These are phyloP conservation scores for Chalara sp. DNA, from an alignment of 2,329 filamentous ascomycete species.

Conservation along the genomic window DNA sequence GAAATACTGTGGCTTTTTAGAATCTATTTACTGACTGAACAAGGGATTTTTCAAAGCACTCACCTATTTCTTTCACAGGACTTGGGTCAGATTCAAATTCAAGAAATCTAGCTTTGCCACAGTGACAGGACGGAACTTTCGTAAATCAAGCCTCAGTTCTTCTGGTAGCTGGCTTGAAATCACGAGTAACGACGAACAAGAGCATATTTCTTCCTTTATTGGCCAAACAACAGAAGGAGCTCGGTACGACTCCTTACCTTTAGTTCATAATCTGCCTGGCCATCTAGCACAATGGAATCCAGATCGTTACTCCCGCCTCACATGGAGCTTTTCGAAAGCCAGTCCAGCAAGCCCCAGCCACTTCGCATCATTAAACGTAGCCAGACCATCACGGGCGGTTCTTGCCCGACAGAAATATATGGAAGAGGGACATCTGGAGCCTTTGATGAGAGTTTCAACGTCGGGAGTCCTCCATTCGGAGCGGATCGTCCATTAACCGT, in stretches of 20 bases:
- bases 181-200: too few species aligned
- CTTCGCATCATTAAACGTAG: constrained; percentile 43
- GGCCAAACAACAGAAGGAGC: too few species aligned
- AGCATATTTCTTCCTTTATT: too few species aligned
- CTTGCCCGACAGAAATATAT: constrained; percentile 13
- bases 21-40: not conserved
- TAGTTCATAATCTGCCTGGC: too few species aligned
- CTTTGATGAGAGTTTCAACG: constrained; percentile 12
- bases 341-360: constrained; percentile 35
- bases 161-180: too few species aligned
- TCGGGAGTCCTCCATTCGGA: constrained; percentile 21
- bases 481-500: constrained; percentile 24
- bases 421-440: constrained; percentile 15
- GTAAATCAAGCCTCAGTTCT: too few species aligned
- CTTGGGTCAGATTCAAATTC: constrained; percentile 10
- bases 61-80: constrained; percentile 13
- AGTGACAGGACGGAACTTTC: too few species aligned
- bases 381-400: constrained; percentile 22
- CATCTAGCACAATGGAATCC: constrained; percentile 28
- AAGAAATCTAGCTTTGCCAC: not conserved
- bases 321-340: constrained; percentile 28
- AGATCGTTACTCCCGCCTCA: constrained; percentile 19
- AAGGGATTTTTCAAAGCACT: not conserved
- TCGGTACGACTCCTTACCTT: too few species aligned
- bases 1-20: too few species aligned